A percentile compares a stretch with the other conserved stretches of the same genome.
Evolutionary conservation across 2,329 filamentous ascomycete genomes (phyloP).

Genomic region (Chaetomiaceae sp.): DNA sequence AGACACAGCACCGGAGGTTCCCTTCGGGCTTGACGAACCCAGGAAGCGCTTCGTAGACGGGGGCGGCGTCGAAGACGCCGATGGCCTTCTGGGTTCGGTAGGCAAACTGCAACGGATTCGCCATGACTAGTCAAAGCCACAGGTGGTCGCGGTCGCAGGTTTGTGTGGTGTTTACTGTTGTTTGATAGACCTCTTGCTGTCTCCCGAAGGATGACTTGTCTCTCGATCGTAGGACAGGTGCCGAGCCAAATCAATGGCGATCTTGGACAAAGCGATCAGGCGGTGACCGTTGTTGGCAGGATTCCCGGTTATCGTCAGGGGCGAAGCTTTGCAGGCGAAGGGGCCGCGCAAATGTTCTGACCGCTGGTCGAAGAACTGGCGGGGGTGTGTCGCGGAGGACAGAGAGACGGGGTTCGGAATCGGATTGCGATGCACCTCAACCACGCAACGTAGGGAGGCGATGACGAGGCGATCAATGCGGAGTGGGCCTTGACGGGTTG

Average conservation of each 20-base stretch:
- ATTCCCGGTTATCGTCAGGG: background rate
- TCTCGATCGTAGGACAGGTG: background rate
- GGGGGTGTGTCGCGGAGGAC: slow-evolving; percentile 2
- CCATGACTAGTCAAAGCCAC: slow-evolving; percentile 95
- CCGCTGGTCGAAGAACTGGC: background rate
- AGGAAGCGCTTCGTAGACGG: slow-evolving; percentile 77
- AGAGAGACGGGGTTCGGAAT: slow-evolving; percentile 10
- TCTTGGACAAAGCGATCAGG: slow-evolving; percentile 5
- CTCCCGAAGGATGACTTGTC: slow-evolving; percentile 9
- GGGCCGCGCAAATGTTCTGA: background rate
- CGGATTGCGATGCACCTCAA: slow-evolving; percentile 11
- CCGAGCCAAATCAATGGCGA: slow-evolving; percentile 9
- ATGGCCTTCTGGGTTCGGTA: slow-evolving; percentile 97
- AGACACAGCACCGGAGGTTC: slow-evolving; percentile 89
- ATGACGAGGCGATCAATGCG: slow-evolving; percentile 8
- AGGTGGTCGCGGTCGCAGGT: slow-evolving; percentile 40
- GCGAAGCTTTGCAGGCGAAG: background rate
- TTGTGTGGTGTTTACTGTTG: slow-evolving; percentile 20
- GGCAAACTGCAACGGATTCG: slow-evolving; percentile 87
- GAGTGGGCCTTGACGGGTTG: slow-evolving; percentile 25
- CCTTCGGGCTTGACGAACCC: slow-evolving; percentile 87
- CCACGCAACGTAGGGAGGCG: slow-evolving; percentile 10
- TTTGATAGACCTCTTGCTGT: slow-evolving; percentile 22
- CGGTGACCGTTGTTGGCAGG: background rate
- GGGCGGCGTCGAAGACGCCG: slow-evolving; percentile 86